Evolutionary conservation across 2,329 filamentous ascomycete species (phyloP).

Genomic region (Pyrenochaeta sp.): DNA sequence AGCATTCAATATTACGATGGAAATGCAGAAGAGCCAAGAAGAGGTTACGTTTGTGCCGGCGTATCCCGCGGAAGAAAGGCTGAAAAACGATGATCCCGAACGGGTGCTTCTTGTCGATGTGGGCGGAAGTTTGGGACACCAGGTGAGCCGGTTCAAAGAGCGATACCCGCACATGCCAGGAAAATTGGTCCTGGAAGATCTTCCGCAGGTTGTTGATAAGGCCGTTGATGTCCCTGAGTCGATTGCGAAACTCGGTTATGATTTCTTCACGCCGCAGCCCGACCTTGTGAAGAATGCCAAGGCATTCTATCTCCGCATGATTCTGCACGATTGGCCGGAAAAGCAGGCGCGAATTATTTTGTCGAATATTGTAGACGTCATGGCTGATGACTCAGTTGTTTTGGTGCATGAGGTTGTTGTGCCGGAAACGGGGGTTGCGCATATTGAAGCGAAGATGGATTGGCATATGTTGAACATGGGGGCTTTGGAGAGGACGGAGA

Average conservation of each 20-base stretch:
- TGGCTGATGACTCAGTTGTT: conserved; percentile 51
- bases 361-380: conserved; percentile 36
- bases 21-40: conserved; percentile 7
- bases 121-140: conserved; percentile 23
- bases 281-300: conserved; percentile 24
- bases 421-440: conserved; percentile 44
- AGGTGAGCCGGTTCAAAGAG: conserved; percentile 18
- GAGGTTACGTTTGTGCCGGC: conserved; percentile 15
- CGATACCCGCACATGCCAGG: conserved; percentile 14
- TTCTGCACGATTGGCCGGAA: conserved; percentile 56
- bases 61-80: conserved; percentile 24
- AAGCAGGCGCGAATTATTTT: conserved; percentile 44
- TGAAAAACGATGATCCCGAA: conserved; percentile 10
- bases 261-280: conserved; percentile 29
- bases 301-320: conserved; percentile 39
- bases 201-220: conserved; percentile 17
- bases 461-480: conserved; percentile 54
- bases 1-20: conserved; percentile 44
- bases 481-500: conserved; percentile 51
- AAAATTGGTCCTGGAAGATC: conserved; percentile 27
- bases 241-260: conserved; percentile 16
- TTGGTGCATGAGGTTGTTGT: conserved; percentile 56
- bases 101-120: conserved; percentile 27
- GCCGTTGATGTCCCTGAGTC: conserved; percentile 5
- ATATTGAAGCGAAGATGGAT: conserved; percentile 48